Percentiles rank a stretch among this genome's conserved stretches.
These are phyloP conservation scores for Monosporascus sp. DNA, from an alignment of 2,329 filamentous ascomycete species.

Conservation along the genomic window DNA sequence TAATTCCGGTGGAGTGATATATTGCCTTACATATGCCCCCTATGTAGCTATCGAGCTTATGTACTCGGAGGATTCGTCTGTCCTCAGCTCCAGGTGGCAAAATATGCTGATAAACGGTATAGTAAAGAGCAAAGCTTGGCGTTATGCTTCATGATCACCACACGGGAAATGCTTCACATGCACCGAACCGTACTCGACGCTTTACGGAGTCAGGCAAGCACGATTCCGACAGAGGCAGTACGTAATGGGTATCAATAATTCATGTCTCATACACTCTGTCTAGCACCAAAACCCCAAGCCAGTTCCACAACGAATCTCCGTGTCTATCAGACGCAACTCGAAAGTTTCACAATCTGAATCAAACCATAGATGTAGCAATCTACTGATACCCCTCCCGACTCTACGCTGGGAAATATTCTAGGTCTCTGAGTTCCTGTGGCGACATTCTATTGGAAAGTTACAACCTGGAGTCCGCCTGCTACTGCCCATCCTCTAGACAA, in stretches of 20 bases:
- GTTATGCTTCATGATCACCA: no score
- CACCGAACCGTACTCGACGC: no score
- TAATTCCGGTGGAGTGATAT: no score
- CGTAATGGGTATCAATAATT: neutral
- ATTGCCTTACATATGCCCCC: no score
- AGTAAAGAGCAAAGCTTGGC: no score
- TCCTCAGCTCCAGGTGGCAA: no score
- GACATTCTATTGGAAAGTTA: neutral
- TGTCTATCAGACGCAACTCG: neutral
- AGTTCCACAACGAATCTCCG: neutral
- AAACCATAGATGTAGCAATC: neutral
- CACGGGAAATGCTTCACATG: no score
- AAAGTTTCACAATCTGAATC: neutral
- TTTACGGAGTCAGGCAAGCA: no score
- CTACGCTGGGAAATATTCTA: neutral
- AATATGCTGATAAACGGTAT: no score
- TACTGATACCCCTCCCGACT: neutral
- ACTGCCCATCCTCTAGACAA: neutral
- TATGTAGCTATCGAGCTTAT: no score
- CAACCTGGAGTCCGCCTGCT: neutral
- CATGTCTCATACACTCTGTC: neutral
- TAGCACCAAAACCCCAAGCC: neutral
- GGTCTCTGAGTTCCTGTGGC: neutral
- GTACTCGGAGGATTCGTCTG: no score
- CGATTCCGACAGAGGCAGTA: neutral